These are phyloP conservation scores for Coniochaeta pulveracea DNA, from an alignment of 2,329 filamentous ascomycete genomes.

Conservation along the genomic window DNA sequence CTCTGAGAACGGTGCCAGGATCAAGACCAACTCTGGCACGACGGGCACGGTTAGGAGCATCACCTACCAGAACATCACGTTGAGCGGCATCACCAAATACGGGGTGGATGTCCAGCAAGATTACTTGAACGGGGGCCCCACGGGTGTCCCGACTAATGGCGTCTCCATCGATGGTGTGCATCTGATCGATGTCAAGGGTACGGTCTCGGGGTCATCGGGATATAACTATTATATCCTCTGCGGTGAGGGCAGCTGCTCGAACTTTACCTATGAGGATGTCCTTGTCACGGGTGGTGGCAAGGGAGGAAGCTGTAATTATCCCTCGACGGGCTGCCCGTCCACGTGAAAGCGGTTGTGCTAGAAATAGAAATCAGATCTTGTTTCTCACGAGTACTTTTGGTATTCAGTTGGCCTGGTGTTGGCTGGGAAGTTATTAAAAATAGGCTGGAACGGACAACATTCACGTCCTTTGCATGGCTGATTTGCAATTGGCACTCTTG, in stretches of 20 bases:
- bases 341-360: not conserved
- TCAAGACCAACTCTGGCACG: conserved; percentile 36
- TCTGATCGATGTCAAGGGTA: conserved; percentile 29
- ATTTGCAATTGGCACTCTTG: too few relatives aligned
- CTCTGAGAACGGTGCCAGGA: conserved; percentile 39
- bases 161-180: conserved; percentile 42
- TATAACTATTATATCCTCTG: conserved; percentile 41
- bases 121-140: conserved; percentile 34
- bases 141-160: conserved; percentile 30
- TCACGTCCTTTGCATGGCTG: too few relatives aligned
- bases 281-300: conserved; percentile 38
- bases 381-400: too few relatives aligned
- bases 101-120: conserved; percentile 29
- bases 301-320: conserved; percentile 12
- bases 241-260: conserved; percentile 33
- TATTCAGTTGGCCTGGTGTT: too few relatives aligned
- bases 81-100: conserved; percentile 14
- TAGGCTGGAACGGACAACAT: too few relatives aligned
- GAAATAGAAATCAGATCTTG: too few relatives aligned
- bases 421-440: too few relatives aligned
- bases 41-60: conserved; percentile 30
- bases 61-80: conserved; percentile 16
- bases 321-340: conserved; percentile 5
- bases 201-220: conserved; percentile 23
- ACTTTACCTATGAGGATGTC: conserved; percentile 41